Conservation (phyloP, 2,329 filamentous ascomycete species). For the Botrytis aclada region DNA sequence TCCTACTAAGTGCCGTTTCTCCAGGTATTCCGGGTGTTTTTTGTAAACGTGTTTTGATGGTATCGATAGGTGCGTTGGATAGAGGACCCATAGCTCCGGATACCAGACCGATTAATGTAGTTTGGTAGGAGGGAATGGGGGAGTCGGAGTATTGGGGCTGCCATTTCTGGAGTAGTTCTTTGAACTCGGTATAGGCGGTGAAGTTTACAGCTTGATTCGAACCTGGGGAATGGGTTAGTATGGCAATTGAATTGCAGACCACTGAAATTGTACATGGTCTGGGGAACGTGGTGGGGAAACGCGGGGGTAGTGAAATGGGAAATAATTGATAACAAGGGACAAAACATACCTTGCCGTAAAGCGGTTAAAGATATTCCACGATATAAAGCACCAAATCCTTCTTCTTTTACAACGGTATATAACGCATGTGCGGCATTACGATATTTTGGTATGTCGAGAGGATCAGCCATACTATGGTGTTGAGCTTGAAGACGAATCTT, state of each 20-base stretch:
- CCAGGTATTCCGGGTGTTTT: conserved; percentile 81
- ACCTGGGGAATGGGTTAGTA: conserved; percentile 22
- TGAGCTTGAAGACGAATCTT: conserved; percentile 98
- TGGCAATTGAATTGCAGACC: not conserved
- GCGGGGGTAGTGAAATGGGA: not conserved
- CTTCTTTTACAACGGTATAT: conserved; percentile 89
- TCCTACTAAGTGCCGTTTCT: conserved; percentile 75
- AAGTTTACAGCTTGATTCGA: conserved; percentile 98
- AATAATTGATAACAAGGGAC: not conserved
- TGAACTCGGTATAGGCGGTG: conserved; percentile 94
- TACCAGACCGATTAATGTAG: conserved; percentile 80
- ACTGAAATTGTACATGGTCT: not conserved
- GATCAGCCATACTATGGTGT: conserved; percentile 96
- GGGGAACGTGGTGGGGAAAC: not conserved
- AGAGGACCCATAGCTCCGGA: conserved; percentile 93
- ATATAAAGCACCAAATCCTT: conserved; percentile 84
- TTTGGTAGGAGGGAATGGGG: conserved; percentile 82
- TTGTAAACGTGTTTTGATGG: conserved; percentile 96
- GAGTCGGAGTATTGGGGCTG: conserved; percentile 65
- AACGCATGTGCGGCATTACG: conserved; percentile 80
- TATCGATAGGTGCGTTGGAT: conserved; percentile 96
- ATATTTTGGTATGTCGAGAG: conserved; percentile 94
- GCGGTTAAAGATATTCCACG: conserved; percentile 92
- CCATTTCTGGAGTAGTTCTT: conserved; percentile 67
- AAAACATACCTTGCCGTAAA: conserved; percentile 72